Evolutionary conservation across 2,329 filamentous ascomycete species (phyloP), one percentile per base, ranked within the genome.

Genomic region (Pseudogymnoascus sp.): DNA sequence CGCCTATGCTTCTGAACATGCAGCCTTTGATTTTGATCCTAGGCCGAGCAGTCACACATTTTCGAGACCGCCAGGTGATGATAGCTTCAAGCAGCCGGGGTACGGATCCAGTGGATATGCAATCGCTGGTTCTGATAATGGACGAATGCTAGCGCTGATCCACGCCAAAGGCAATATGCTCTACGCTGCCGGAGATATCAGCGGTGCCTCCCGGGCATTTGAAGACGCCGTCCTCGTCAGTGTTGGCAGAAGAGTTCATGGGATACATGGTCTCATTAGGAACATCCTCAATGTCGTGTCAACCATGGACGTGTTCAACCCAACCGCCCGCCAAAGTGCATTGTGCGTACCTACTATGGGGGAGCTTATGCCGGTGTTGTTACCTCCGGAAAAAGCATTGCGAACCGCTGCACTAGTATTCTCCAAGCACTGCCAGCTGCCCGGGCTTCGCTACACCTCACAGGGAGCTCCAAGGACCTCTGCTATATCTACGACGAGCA

Each of bases 131-230:
- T 85, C 83, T 43, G 94, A 99, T 67, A 97, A 97, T 71, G 94
- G 93, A 7, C 85, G 94, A 63, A 91, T 99, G 69, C 81, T 99
- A 47, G 89, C 92, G n/a, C 81, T 99, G 14, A 86, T 97, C 39
- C 94, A 99, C 74, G 92, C 93, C 18, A 99, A 97, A 74, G 94
- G 93, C n/a, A 97, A 97, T 65, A 95, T 97, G 88, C 80, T 97
- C 1, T 99, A 99, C 74, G 86, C 90, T 25, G 77, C 95, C 30
- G 93, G 93, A 50, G 88, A 97, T 66, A 89, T 94, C 65, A 79
- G 81, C 38, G 84, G 81, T 39, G 94, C 94, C 41, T 92, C 93
- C 1, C 84, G 86, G 67, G 91, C 94, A 3, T 99, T 99, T 68
- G 94, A 99, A 72, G 92, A 97, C 73, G 93, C 92, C 0, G 91